phyloP scores from a whole-genome alignment of 1,284 basidiomycete genomes.

The Cutaneotrichosporon sp. region DNA sequence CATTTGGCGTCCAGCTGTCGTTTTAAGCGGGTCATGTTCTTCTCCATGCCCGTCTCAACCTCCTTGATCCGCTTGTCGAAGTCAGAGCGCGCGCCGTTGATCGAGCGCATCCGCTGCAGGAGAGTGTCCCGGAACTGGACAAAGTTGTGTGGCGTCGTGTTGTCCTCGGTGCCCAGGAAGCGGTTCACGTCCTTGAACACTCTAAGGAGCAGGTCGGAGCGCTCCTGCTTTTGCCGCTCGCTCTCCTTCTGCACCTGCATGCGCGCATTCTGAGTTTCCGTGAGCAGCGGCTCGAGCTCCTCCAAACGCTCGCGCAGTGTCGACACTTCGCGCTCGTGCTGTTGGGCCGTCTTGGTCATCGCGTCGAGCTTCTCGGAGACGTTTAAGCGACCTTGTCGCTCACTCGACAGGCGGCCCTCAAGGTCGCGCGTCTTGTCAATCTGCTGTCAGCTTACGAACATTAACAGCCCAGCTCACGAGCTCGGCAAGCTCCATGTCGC shows the following conservation, averaged over 20 bases:
- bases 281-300: conserved; percentile 76
- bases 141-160: conserved; percentile 67
- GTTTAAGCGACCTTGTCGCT: conserved; percentile 79
- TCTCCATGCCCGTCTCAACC: conserved; percentile 60
- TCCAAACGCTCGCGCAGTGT: conserved; percentile 62
- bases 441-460: conserved; percentile 29
- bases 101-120: conserved; percentile 76
- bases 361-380: conserved; percentile 81
- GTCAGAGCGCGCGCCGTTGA: conserved; percentile 76
- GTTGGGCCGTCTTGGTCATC: conserved; percentile 62
- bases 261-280: conserved; percentile 76
- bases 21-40: conserved; percentile 63
- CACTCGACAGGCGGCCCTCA: conserved; percentile 69
- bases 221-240: conserved; percentile 84
- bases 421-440: conserved; percentile 76
- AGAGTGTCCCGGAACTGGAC: conserved; percentile 83
- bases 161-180: conserved; percentile 73
- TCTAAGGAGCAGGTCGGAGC: conserved; percentile 84
- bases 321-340: conserved; percentile 65
- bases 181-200: conserved; percentile 95
- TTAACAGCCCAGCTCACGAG: conserved; percentile 45
- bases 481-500: conserved; percentile 68
- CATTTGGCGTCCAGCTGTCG: conserved; percentile 84
- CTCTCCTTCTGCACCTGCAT: conserved; percentile 73
- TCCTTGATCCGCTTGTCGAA: conserved; percentile 86